A percentile compares a stretch with the other conserved stretches of the same genome.
Evolutionary conservation across 352 stramenopile genomes (phyloP).

Genomic region (Phytopythium cucurbitacearum): DNA sequence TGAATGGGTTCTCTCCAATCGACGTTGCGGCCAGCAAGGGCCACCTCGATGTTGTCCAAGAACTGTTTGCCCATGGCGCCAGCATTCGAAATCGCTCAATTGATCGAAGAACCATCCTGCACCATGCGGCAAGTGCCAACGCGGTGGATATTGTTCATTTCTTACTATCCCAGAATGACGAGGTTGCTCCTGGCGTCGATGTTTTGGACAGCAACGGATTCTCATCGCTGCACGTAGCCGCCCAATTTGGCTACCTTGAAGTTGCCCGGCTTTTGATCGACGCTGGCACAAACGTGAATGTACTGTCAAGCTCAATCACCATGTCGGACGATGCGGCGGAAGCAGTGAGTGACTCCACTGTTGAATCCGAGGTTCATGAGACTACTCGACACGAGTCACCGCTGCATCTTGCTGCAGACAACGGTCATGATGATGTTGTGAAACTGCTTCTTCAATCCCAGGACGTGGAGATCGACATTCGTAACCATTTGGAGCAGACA

Average conservation of each 20-base stretch:
- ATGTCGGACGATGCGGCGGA: not conserved
- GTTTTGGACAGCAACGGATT: not conserved
- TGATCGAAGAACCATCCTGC: slow-evolving; percentile 4
- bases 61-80: slow-evolving; percentile 38
- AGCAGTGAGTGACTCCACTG: not conserved
- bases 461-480: not conserved
- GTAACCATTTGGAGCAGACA: not conserved
- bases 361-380: not conserved
- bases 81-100: slow-evolving; percentile 5
- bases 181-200: not conserved
- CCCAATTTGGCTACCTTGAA: not conserved
- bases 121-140: not conserved
- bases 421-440: not conserved
- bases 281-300: not conserved
- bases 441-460: not conserved
- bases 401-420: not conserved
- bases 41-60: slow-evolving; percentile 31
- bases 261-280: not conserved
- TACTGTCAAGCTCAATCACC: not conserved
- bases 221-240: slow-evolving; percentile 2
- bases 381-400: not conserved
- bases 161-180: not conserved
- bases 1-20: not conserved
- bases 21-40: not conserved
- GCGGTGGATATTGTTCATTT: not conserved